Conservation (phyloP, 1,284 basidiomycete genomes). For the Waitea zeae region DNA sequence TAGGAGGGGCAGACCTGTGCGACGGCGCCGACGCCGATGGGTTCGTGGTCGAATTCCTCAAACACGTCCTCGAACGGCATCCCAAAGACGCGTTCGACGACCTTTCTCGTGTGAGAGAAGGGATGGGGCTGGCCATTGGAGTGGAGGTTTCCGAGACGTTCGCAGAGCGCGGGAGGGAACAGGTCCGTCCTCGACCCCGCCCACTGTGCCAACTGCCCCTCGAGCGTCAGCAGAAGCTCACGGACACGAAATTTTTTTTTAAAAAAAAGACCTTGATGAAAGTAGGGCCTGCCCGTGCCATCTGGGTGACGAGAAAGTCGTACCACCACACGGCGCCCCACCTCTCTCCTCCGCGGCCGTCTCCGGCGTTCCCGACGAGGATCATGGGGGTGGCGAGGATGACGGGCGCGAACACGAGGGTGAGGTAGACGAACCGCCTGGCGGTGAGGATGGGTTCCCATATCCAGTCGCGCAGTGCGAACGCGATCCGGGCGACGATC, state of each 20-base stretch:
- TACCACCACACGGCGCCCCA: constrained; percentile 97
- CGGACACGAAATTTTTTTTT: background rate
- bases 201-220: constrained; percentile 95
- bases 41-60: constrained; percentile 72
- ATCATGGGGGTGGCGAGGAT: constrained; percentile 77
- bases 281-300: constrained; percentile 92
- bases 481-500: constrained; percentile 22
- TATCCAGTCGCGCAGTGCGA: constrained; percentile 35
- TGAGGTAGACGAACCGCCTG: constrained; percentile 72
- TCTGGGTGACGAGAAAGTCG: constrained; percentile 69
- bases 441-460: constrained; percentile 82
- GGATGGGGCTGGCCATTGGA: constrained; percentile 81
- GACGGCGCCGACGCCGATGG: constrained; percentile 96
- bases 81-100: constrained; percentile 78
- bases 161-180: constrained; percentile 86
- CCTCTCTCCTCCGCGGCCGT: constrained; percentile 43
- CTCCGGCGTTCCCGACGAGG: constrained; percentile 49
- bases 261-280: constrained; percentile 73
- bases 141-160: constrained; percentile 75
- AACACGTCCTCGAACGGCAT: constrained; percentile 81
- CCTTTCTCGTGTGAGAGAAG: constrained; percentile 63
- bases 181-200: constrained; percentile 90
- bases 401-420: constrained; percentile 77
- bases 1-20: constrained; percentile 54
- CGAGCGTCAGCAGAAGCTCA: background rate